Evolutionary conservation across 306 rosid genomes (phyloP).

Genomic region (Cucurbita maxima): DNA sequence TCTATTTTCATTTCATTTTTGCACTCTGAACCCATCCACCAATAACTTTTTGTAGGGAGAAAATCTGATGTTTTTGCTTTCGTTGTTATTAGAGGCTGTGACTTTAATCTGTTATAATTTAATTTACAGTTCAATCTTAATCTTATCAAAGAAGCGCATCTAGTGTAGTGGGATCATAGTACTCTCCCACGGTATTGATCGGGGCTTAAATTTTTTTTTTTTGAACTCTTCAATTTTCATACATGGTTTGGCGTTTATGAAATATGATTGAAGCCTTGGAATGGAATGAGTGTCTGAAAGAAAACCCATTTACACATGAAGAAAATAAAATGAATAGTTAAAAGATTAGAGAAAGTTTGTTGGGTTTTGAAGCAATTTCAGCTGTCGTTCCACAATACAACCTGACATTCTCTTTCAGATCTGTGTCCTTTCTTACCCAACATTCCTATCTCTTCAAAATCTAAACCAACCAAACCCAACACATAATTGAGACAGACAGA

Average conservation of each 20-base stretch:
- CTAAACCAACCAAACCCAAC: no score
- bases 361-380: background rate
- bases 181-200: constrained; percentile 99
- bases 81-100: background rate
- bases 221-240: no score
- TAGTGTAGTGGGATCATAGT: constrained; percentile 99
- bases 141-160: constrained; percentile 33
- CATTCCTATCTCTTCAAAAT: background rate
- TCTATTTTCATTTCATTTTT: background rate
- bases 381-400: background rate
- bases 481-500: no score
- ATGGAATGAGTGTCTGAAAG: background rate
- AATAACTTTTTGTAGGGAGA: no score
- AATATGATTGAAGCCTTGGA: no score
- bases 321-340: background rate
- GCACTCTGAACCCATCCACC: no score
- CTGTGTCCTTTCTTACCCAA: constrained; percentile 1
- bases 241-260: no score
- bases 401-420: background rate
- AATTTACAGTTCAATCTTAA: no score
- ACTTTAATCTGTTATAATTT: background rate
- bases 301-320: background rate
- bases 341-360: background rate
- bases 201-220: constrained; percentile 27
- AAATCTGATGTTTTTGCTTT: background rate